phyloP scores from a whole-genome alignment of 169 alveolate genomes.

The Plasmodium yoelii region DNA sequence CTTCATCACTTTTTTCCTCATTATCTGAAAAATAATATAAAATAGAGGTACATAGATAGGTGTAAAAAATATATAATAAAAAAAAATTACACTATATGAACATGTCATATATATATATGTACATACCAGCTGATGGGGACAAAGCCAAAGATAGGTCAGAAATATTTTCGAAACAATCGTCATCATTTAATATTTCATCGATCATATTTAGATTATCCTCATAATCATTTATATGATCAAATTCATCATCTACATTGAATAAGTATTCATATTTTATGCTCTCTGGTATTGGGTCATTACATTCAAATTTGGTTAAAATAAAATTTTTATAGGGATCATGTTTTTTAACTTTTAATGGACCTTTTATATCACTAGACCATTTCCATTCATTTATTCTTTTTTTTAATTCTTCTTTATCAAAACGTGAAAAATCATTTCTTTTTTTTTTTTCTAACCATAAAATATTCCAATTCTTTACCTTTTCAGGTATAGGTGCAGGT shows the following conservation, averaged over 20 bases:
- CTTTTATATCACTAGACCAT: slow-evolving; percentile 87
- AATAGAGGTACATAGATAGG: background rate
- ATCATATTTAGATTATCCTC: slow-evolving; percentile 27
- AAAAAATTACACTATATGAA: no score
- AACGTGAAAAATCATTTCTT: slow-evolving; percentile 34
- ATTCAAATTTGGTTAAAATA: slow-evolving; percentile 75
- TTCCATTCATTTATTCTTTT: slow-evolving; percentile 86
- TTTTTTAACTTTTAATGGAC: slow-evolving; percentile 84
- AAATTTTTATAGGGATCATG: slow-evolving; percentile 82
- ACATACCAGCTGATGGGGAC: slow-evolving; percentile 6
- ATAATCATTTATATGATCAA: slow-evolving; percentile 58
- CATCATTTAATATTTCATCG: slow-evolving; percentile 72
- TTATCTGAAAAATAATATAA: slow-evolving; percentile 2
- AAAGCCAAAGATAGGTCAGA: slow-evolving; percentile 35
- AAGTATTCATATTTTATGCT: slow-evolving; percentile 79
- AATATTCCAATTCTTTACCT: slow-evolving; percentile 87
- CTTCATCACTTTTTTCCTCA: background rate
- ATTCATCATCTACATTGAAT: slow-evolving; percentile 78
- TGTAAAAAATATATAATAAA: background rate
- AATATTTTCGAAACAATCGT: slow-evolving; percentile 17
- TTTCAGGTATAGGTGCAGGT: slow-evolving; percentile 86
- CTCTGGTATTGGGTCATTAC: slow-evolving; percentile 64
- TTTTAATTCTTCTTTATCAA: slow-evolving; percentile 79
- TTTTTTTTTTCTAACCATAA: slow-evolving; percentile 86
- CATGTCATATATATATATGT: background rate